Evolutionary conservation across 345 rosid genomes (phyloP), one percentile per base, ranked within the genome.

Genomic region (Salix purpurea): DNA sequence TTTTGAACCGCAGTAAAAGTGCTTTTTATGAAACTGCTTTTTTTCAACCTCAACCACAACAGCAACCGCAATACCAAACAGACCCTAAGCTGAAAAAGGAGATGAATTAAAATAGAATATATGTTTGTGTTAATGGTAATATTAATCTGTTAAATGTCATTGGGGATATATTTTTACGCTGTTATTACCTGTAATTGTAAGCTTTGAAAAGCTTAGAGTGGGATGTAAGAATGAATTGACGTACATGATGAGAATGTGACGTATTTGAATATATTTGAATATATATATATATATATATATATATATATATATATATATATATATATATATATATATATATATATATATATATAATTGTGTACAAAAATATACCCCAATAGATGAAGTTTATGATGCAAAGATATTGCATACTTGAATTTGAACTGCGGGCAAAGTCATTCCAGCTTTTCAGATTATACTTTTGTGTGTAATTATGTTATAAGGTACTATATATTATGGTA

Each of bases 181-280:
- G 71, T 54, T 75, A 15, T 56, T 58, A 60, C 37, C 52, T 68
- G 42, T 61, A 39, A 61, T 32, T 60, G 65, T 36, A 42, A 78
- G 67, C 16, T 65, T 72, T 78, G 40, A 64, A 71, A 77, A 77
- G 75, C 75, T 64, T 52, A 71, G 67, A 78, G 72, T 71, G 65
- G 72, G 46, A 28, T 72, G 39, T 40, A 73, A 67, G 73, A 78
- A 67, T 72, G 73, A 72, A 40, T 6, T 52, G 72, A 42, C 32
- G 42, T 65, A 40, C 23, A 37, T 21, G 48, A 54, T 19, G 73
- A 46, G 42, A 71, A 42, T 67, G 73, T 19, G 16, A 70, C 61
- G 69, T 70, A 69, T 76, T 56, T 76, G 54, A 58, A 30, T 28
- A 1, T 28, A 28, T 26, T 26, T 26, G 28, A 1, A 28, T 28